Evolutionary conservation across 2,329 filamentous ascomycete species (phyloP), one percentile per base, ranked within the genome.

Genomic region (Colletotrichum nymphaeae): DNA sequence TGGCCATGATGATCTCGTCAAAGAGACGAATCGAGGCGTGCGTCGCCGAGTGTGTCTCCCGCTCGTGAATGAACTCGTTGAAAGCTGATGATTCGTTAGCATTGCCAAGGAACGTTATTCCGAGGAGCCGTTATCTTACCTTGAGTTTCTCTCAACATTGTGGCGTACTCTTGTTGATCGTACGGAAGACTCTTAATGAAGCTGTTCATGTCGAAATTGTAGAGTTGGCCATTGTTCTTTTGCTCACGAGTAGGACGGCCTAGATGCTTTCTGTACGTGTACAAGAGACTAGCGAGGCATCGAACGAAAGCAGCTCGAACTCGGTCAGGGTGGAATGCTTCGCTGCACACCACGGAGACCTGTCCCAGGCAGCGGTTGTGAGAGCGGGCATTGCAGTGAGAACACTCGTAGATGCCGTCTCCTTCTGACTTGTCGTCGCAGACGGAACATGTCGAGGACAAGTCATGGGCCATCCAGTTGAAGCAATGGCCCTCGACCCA

Each of bases 401-500:
- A 87, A 81, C 94, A 97, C 76, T 90, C 90, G 83, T 94, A 97
- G 63, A 94, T 89, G 8, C 93, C 93, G 63, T 96, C 94, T 24
- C 87, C 87, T 74, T 91, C 89, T 0, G 93, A 89, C 73, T 90
- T 92, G 59, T 96, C 94, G 58, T 95, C 93, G 79, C 94, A 97
- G 60, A 96, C 88, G 1, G 90, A 90, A 81, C 94, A 97, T 6
- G 87, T 85, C 0, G 89, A 90, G 52, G 87, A 86, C 16, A 84
- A 84, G 76, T 95, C 93, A 19, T 87, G 84, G 1, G 85, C 79
- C 66, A 87, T 86, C 86, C 90, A 93, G 73, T 92, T 89, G 83
- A 97, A 90, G 81, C 93, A 95, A 83, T 97, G 94, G 0, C 94
- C 94, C 81, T 97, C 94, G 1, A 95, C 93, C 94, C 94, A 97